A percentile compares a stretch with the other conserved stretches of the same genome.
phyloP scores from a whole-genome alignment of 805 yeast species.

The Teunomyces lycoperdinae region DNA sequence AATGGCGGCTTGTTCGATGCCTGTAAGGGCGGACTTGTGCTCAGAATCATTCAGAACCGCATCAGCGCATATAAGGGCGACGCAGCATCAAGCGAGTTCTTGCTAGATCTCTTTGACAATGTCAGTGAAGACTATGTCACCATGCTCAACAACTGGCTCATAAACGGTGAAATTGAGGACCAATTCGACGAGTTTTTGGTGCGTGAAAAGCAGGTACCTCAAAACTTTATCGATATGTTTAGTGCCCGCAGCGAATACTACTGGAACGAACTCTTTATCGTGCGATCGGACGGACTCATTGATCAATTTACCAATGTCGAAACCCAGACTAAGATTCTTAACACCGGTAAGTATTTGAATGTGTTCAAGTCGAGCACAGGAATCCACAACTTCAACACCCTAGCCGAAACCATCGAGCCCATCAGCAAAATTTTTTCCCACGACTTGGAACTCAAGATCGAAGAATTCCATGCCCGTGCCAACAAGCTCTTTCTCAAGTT shows the following conservation, averaged over 20 bases:
- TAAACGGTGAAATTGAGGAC: constrained; percentile 70
- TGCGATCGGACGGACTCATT: constrained; percentile 73
- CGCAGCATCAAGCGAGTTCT: constrained; percentile 47
- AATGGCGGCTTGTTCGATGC: constrained; percentile 49
- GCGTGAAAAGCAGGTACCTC: constrained; percentile 38
- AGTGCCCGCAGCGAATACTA: constrained; percentile 51
- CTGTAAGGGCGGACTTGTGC: constrained; percentile 77
- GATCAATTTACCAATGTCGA: constrained; percentile 54
- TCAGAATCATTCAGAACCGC: constrained; percentile 59
- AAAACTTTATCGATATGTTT: constrained; percentile 21
- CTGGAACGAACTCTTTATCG: constrained; percentile 73
- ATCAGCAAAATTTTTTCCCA: constrained; percentile 33
- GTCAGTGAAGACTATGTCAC: constrained; percentile 61
- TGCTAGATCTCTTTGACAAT: constrained; percentile 50
- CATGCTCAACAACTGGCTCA: constrained; percentile 79
- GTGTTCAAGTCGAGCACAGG: constrained; percentile 63
- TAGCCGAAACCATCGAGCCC: constrained; percentile 25
- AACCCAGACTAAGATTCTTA: constrained; percentile 61
- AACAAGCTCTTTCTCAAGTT: constrained; percentile 58
- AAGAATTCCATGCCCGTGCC: constrained; percentile 63
- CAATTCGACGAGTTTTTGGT: constrained; percentile 81
- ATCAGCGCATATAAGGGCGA: constrained; percentile 67
- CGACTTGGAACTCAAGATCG: constrained; percentile 53
- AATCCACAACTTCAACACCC: constrained; percentile 31
- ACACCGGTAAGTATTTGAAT: constrained; percentile 83